Base-by-base conservation (phyloP, 495 filamentous ascomycete genomes). In the Lentithecium fluviatile region DNA sequence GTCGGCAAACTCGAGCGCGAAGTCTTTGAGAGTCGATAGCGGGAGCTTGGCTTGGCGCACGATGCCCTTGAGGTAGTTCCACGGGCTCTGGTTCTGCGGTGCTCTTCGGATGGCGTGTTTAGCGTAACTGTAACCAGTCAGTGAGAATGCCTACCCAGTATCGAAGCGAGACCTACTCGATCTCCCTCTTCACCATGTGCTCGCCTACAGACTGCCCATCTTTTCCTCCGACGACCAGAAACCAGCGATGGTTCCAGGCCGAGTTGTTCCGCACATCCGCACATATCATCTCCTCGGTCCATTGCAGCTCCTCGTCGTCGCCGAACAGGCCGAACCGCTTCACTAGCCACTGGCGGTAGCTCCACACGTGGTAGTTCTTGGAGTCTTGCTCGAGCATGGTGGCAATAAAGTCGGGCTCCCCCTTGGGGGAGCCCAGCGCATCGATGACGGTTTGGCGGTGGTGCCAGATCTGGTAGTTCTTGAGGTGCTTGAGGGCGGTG, bases 401-500 rank as follows among this genome's bases (percentile, higher is more conserved):
- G 58, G 79, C 80, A 45, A 96, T 82, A 77, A 98, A 98, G 37
- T 78, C 77, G 25, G 75, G 71, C 76, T 98, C 94, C 17, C 80
- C 79, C 15, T 71, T 69, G 7, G 71, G 52, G 15, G 69, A 69
- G 26, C 65, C 74, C 40, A 80, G 69, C 42, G 58, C 62, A 69
- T 88, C 81, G 70, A 96, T 81, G 19, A 98, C 76, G 36, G 91
- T 79, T 73, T 96, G 89, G 24, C 94, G 88, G 72, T 97, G 95
- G 69, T 96, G 91, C 94, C 94, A 97, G 70, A 97, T 97, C 73
- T 98, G 94, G 75, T 97, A 98, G 72, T 97, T 98, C 72, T 98
- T 98, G 68, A 93, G 82, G 68, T 96, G 85, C 24, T 82, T 81
- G 43, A 95, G 75, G 3, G 94, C 87, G 17, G 95, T 81, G 1